phyloP scores from a whole-genome alignment of 1,284 basidiomycete genomes.

The Ustilago cynodontis region DNA sequence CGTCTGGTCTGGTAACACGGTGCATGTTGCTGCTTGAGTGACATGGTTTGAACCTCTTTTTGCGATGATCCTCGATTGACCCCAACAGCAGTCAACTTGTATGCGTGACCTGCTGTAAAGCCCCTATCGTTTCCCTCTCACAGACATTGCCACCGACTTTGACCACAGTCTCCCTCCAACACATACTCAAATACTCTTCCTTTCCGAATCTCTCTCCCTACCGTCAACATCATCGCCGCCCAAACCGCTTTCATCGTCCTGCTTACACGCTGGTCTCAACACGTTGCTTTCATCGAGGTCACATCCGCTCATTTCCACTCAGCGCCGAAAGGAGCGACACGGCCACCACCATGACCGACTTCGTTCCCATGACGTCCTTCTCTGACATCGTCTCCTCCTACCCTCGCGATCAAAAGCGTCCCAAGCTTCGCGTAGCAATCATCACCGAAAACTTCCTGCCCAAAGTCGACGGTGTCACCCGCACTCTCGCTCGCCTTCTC shows the following conservation, averaged over 20 bases:
- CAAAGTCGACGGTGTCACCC: constrained; percentile 75
- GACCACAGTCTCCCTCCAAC: background rate
- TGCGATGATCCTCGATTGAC: background rate
- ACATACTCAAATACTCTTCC: background rate
- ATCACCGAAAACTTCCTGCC: constrained; percentile 74
- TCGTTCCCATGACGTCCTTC: constrained; percentile 1
- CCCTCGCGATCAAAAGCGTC: constrained; percentile 59
- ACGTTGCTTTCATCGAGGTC: too few species aligned
- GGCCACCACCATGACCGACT: constrained; percentile 3
- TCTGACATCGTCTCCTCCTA: constrained; percentile 23
- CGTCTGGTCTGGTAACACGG: background rate
- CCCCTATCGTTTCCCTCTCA: background rate
- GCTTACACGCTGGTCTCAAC: background rate
- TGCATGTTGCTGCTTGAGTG: constrained; percentile 3
- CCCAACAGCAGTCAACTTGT: background rate
- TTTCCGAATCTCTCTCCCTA: background rate
- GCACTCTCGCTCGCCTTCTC: constrained; percentile 74
- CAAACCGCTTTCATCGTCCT: background rate
- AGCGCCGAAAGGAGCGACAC: background rate
- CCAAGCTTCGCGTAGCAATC: constrained; percentile 70
- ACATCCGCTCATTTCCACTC: background rate
- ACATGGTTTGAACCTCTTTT: background rate
- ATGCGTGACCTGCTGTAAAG: background rate
- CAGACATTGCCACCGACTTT: background rate
- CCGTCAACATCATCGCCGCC: too few species aligned